Base-by-base conservation (phyloP, 441 rosid species). In the Codiaeum variegatum region DNA sequence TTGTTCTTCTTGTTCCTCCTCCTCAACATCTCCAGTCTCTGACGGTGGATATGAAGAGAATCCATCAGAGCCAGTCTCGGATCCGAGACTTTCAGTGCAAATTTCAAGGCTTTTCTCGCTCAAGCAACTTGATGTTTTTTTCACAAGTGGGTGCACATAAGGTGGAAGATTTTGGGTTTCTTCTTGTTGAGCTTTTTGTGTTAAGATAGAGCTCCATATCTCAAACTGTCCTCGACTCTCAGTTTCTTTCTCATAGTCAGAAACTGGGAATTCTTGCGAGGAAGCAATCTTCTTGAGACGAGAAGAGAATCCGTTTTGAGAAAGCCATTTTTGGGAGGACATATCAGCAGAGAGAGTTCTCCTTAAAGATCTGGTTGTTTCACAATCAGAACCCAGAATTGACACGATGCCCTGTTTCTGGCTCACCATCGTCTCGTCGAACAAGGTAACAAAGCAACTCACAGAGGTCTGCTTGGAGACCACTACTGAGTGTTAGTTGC, bases 81-180 rank as follows among this genome's bases (percentile, higher is more conserved):
- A 94, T 74, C 98, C 97, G 23, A 94, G 97, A 74, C 94, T 90
- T 79, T 94, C 98, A 0, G 97, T 94, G 83, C 98, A 94, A 31
- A 94, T 83, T 49, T 88, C 73, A 49, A 94, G 96, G 79, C 97
- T 94, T 81, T 89, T 87, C 79, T 80, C 75, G 74, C 81, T 89
- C 69, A 94, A 77, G n/a, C 85, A 83, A 54, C 92, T 85, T 7
- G 87, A 55, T 11, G 90, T 86, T 32, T 83, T 81, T 75, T 83
- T 87, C 62, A 86, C 81, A 52, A 85, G 80, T 13, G 97, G 96
- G 63, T 88, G 97, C 68, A 92, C 63, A 67, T 94, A 94, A 19
- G 91, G 92, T n/a, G 91, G 78, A n/a, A 74, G 81, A 23, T 62
- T 75, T 38, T 74, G 70, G 66, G 78, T 42, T 19, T 77, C 83